Evolutionary conservation across 2,329 filamentous ascomycete species (phyloP), one percentile per base, ranked within the genome.

Genomic region (Ascochyta lentis): DNA sequence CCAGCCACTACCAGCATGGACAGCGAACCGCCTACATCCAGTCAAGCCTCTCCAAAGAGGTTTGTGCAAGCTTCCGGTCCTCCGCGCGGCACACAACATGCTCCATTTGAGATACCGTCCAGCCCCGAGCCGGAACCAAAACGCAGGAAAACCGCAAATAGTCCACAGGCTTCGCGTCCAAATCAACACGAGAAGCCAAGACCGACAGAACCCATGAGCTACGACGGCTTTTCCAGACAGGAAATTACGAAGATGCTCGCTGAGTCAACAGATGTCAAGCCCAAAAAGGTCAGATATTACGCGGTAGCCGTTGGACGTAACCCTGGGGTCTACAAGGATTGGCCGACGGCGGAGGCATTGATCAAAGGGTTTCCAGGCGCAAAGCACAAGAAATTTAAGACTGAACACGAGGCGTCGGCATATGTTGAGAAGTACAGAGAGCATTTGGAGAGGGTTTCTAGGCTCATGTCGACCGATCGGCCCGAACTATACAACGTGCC

Each of bases 351-450:
- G 8, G 81, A 88, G 56, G 79, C 85, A 61, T 89, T 93, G 61
- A 90, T 95, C 56, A 84, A 81, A 26, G 90, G 89, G 1, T 88
- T 87, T 71, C 88, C 88, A 64, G 86, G 86, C 4, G 83, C 85
- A 6, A 85, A 83, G 57, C 84, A 80, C 49, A 78, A 76, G 63
- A 74, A 71, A 2, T 83, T 83, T 54, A 66, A 74, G 34, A 81
- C 76, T 8, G 62, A 69, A 23, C 81, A 80, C 48, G 91, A 95
- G 73, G 94, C 94, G 0, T 86, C 93, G 68, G 84, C 84, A n/a
- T 97, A 90, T 71, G 89, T 96, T 9, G 46, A 63, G 22, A 58
- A 61, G n/a, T 53, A 63, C 31, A n/a, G 12, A 37, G 15, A 22
- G 26, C 6, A 13, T 8, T 3, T 27, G 6, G 31, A 43, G 10